Evolutionary conservation across 495 filamentous ascomycete genomes (phyloP), one percentile per base, ranked within the genome.

Genomic region (Beverwykella pulmonaria): DNA sequence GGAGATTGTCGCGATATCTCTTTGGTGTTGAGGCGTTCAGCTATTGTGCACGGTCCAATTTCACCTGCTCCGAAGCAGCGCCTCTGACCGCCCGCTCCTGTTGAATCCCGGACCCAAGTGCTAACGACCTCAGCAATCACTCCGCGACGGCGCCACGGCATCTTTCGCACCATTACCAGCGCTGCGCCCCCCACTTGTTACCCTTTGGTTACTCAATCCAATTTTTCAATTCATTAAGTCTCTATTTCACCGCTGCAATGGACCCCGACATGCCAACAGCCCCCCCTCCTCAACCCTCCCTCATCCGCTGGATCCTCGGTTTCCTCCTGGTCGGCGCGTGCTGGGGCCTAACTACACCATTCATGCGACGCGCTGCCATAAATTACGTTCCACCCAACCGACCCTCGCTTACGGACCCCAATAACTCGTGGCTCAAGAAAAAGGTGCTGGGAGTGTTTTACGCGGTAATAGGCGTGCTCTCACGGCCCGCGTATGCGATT

Each of bases 291-390:
- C 62, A 66, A 60, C 87, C 89, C 22, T 83, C 86, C 4, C 76
- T 87, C 60, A 82, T 93, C 78, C 91, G 89, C 77, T 95, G 90
- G 81, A 81, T 91, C 63, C 82, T 93, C 54, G 91, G 90, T 65
- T 97, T 97, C 83, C 84, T 97, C 63, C 84, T 97, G 68, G 92
- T 98, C 67, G 92, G 92, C 44, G 80, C 92, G 53, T 92, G 92
- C 72, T 98, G 94, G 93, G 85, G 86, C 59, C 81, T 86, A 34
- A 90, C 87, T 4, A 89, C 88, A 10, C 88, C 88, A 66, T 90
- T 92, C 79, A 90, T 92, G 76, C 84, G 89, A 14, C 80, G 81
- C 25, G 89, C 89, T 0, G 88, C 89, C 1, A 75, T 83, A 34
- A 75, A 79, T 52, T 86, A 87, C 73, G 80, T 73, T 14, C 86